Base-by-base conservation (phyloP, 768 basidiomycete species). In the Coprinopsis strossmayeri region DNA sequence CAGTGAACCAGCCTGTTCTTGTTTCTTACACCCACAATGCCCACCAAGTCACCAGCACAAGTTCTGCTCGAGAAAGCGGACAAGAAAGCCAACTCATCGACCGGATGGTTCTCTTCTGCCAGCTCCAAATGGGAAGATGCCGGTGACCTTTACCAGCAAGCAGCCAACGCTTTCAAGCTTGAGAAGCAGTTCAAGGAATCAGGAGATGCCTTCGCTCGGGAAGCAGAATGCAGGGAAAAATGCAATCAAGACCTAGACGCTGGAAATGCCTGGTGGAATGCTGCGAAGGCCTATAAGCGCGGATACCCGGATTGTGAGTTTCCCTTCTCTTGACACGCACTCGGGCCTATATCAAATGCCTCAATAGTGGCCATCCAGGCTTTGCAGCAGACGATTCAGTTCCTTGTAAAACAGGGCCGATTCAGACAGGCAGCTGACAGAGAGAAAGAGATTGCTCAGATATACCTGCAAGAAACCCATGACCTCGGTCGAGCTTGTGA, bases 231-330 rank as follows among this genome's bases (percentile, higher is more conserved):
- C 64, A 79, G 93, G 57, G 84, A 94, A 67, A 81, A 84, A 52
- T 85, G 82, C 59, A 85, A 87, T 40, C 95, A 98, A 67, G 67
- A 64, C 40, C 92, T 92, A 55, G 96, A 98, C 57, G 94, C 95
- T n/a, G 88, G 93, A 18, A 95, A 94, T 62, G 94, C 94, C 7
- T 98, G 87, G 86, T 97, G 95, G 90, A 96, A 95, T 62, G 94
- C 96, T 11, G 84, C 91, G 27, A 98, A 98, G 69, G 83, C 87
- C 10, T 99, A 89, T 74, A 99, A 97, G 73, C 78, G 87, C 66
- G 86, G 83, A 21, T 81, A 77, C 63, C 93, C 76, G 26, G 87
- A 91, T 56, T 72, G 95, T 96, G 63, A 62, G 84, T 66, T 10
- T n/a, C 11, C 10, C 23, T 21, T 45, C n/a, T 32, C 27, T 46